These are phyloP conservation scores for Nymphaea colorata DNA, from an alignment of 164 flowering plant species.

Conservation along the genomic window DNA sequence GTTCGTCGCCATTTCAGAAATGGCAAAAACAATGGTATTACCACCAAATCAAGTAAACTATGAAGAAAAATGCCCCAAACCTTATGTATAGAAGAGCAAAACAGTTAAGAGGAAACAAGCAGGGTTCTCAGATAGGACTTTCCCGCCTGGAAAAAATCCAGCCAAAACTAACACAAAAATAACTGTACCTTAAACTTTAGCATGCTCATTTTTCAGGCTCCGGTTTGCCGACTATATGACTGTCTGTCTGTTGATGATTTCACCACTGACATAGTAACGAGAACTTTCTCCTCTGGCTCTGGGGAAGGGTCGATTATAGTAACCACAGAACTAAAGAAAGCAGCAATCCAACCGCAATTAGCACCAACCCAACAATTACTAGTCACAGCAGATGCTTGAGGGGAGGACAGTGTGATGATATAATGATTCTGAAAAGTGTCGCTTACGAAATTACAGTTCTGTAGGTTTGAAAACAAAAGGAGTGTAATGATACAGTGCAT, in stretches of 20 bases:
- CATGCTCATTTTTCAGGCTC: too few relatives aligned
- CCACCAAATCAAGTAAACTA: too few relatives aligned
- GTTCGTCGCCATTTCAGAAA: too few relatives aligned
- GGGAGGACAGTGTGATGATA: conserved; percentile 43
- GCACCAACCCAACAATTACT: conserved; percentile 59
- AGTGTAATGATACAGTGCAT: conserved; percentile 67
- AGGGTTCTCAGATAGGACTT: too few relatives aligned
- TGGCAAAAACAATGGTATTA: too few relatives aligned
- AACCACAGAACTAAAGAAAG: conserved; percentile 78
- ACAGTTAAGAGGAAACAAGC: too few relatives aligned
- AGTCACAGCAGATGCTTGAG: conserved; percentile 41
- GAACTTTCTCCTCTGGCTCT: conserved; percentile 75
- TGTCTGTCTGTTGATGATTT: conserved; percentile 8
- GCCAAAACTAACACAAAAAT: too few relatives aligned
- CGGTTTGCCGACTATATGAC: too few relatives aligned
- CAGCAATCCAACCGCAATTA: conserved; percentile 71
- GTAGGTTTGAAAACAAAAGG: conserved; percentile 60
- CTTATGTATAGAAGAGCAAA: too few relatives aligned
- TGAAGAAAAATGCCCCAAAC: too few relatives aligned
- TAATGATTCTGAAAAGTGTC: conserved; percentile 56
- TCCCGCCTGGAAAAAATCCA: too few relatives aligned
- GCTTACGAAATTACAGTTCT: conserved; percentile 74
- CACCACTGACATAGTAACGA: conserved; percentile 28
- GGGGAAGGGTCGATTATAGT: conserved; percentile 85
- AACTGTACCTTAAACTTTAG: too few relatives aligned